Evolutionary conservation across 805 yeast genomes (phyloP), one percentile per base, ranked within the genome.

Genomic region (Babjeviella inositovora): DNA sequence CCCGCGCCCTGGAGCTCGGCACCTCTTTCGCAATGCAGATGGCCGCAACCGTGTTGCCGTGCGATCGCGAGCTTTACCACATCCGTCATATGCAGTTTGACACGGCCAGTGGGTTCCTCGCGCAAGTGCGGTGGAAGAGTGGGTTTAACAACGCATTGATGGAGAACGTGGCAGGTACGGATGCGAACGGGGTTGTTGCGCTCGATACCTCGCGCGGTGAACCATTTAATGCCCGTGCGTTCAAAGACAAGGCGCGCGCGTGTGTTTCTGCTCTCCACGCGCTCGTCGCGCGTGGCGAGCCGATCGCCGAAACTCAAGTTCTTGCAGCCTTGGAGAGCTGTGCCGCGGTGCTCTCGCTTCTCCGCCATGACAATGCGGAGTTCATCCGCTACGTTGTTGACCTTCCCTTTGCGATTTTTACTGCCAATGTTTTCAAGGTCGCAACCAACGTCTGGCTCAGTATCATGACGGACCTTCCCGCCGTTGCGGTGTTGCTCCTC

Each of bases 11-110:
- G 19, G 73, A 77, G 27, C 71, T 63, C 37, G 97, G 97, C 25
- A 74, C 84, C 23, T 73, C 93, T 0, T 80, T 87, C 57, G 97
- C 98, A 0, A 52, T 85, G 28, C 90, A 80, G 33, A 64, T 82
- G 72, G 93, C 93, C 2, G 82, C 90, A 4, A 44, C 64, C 4
- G 62, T 81, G 8, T 49, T 71, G n/a, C 57, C 72, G 11, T 58
- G 57, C 14, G 92, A 81, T 35, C 52, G 72, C 20, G 90, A 77
- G 35, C 44, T 73, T 14, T 59, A 67, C 3, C 60, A 62, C 20
- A 52, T 70, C 19, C 41, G 60, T 23, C 47, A 40, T 17, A 43
- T 43, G 30, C 52, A 50, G 17, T 62, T 64, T 27, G 58, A 69
- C 37, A 66, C 81, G 1, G 57, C 75, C 16, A 74, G 93, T 0